Conservation (phyloP, 805 yeast genomes). For the Kodamaea fukazawae region DNA sequence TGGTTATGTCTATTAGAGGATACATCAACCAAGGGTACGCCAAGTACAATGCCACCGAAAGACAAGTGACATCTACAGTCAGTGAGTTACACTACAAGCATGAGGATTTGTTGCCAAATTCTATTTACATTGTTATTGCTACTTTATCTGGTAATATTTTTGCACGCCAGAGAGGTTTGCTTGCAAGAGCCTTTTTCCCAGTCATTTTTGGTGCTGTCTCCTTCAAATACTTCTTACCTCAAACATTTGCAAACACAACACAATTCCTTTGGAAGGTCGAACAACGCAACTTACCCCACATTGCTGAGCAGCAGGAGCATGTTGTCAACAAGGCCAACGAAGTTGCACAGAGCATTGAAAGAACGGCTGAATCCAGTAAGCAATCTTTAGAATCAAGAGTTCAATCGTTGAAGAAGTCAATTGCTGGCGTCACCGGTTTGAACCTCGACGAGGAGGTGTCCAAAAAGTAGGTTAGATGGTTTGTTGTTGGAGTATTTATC, state of each 20-base stretch:
- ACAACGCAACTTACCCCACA: conserved; percentile 54
- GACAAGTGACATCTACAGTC: conserved; percentile 59
- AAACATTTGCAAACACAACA: conserved; percentile 62
- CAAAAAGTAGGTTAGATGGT: conserved; percentile 34
- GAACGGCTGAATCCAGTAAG: conserved; percentile 39
- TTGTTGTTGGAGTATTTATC: not conserved
- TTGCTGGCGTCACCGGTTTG: conserved; percentile 64
- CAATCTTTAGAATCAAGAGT: conserved; percentile 35
- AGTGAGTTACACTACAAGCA: conserved; percentile 59
- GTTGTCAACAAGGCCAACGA: conserved; percentile 46
- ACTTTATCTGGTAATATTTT: conserved; percentile 68
- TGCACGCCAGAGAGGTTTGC: conserved; percentile 62
- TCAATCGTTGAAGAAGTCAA: conserved; percentile 37
- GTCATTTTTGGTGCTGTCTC: conserved; percentile 58
- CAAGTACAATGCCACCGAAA: conserved; percentile 57
- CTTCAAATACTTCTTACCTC: conserved; percentile 69
- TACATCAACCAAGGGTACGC: conserved; percentile 48
- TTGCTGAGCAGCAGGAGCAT: conserved; percentile 60
- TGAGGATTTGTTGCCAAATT: conserved; percentile 72
- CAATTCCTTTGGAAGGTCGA: conserved; percentile 60
- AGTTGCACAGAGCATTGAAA: conserved; percentile 43
- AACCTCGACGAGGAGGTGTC: conserved; percentile 60
- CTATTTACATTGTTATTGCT: conserved; percentile 66
- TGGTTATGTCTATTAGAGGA: conserved; percentile 22
- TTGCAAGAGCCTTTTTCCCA: conserved; percentile 58